These are phyloP conservation scores for Paracamarosporium sp. DNA, from an alignment of 2,329 filamentous ascomycete species.

Conservation along the genomic window DNA sequence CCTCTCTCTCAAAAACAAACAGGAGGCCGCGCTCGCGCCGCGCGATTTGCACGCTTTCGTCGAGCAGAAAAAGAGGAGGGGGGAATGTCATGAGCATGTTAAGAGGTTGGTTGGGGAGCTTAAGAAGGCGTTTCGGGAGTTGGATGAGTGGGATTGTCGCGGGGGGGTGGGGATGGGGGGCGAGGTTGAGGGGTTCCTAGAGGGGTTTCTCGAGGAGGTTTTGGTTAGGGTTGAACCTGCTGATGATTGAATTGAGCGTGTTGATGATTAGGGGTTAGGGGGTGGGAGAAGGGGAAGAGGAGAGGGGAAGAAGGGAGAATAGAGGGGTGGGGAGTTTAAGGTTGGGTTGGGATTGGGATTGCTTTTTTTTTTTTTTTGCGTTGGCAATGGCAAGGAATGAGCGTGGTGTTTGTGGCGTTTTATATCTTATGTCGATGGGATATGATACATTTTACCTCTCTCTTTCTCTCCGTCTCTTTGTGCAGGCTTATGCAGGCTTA, in stretches of 20 bases:
- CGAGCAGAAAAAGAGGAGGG: slow-evolving; percentile 41
- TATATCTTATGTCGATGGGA: too few species aligned
- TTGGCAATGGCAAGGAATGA: not conserved
- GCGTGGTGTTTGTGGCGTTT: not conserved
- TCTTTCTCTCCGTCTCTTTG: too few species aligned
- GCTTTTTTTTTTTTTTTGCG: too few species aligned
- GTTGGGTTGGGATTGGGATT: not conserved
- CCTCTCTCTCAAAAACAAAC: slow-evolving; percentile 56
- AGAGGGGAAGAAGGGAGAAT: not conserved
- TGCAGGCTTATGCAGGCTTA: too few species aligned
- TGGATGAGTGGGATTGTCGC: slow-evolving; percentile 85
- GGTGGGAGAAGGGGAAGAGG: too few species aligned
- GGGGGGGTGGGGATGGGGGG: slow-evolving; percentile 93
- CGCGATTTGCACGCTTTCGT: slow-evolving; percentile 64
- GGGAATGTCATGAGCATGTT: slow-evolving; percentile 81
- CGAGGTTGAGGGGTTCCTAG: slow-evolving; percentile 85
- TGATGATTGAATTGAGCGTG: slow-evolving; percentile 63
- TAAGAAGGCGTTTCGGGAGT: slow-evolving; percentile 82
- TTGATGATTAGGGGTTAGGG: too few species aligned
- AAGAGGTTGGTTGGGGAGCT: slow-evolving; percentile 82
- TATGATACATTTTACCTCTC: too few species aligned
- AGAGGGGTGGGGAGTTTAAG: not conserved
- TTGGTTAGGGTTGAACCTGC: slow-evolving; percentile 88
- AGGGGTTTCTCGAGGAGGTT: slow-evolving; percentile 92
- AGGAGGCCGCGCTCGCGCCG: slow-evolving; percentile 54